These are phyloP conservation scores for Plasmopara viticola DNA, from an alignment of 352 stramenopile species.

Conservation along the genomic window DNA sequence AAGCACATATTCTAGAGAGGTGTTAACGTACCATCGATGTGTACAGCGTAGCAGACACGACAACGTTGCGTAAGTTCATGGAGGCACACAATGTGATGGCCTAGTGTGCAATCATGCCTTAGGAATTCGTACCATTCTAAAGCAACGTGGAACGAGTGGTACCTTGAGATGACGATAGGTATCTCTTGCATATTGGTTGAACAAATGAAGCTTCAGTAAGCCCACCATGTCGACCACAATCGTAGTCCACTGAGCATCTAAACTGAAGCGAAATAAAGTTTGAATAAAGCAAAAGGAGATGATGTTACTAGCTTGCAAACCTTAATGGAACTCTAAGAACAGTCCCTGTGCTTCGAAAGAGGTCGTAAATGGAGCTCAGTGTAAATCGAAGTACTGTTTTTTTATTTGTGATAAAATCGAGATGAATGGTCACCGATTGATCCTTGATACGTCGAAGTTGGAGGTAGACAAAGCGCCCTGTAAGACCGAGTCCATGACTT, in stretches of 20 bases:
- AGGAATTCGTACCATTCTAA: not conserved
- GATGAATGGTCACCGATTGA: slow-evolving; percentile 49
- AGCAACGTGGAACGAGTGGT: not conserved
- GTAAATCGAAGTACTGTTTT: slow-evolving; percentile 61
- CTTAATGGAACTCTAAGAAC: slow-evolving; percentile 55
- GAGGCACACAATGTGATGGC: slow-evolving; percentile 55
- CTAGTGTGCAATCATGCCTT: slow-evolving; percentile 13
- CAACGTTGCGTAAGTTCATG: slow-evolving; percentile 63
- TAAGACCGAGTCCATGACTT: slow-evolving; percentile 53
- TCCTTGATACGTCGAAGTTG: slow-evolving; percentile 39
- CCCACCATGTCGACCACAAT: slow-evolving; percentile 56
- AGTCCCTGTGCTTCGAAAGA: slow-evolving; percentile 45
- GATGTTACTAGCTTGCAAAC: slow-evolving; percentile 7
- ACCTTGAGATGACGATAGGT: slow-evolving; percentile 61
- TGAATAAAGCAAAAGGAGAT: not conserved
- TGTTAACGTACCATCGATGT: slow-evolving; percentile 26
- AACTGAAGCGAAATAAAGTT: slow-evolving; percentile 13
- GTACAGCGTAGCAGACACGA: slow-evolving; percentile 48
- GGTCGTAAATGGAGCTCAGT: slow-evolving; percentile 62
- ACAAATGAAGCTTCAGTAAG: slow-evolving; percentile 59
- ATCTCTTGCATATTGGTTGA: slow-evolving; percentile 63
- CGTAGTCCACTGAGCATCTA: slow-evolving; percentile 49
- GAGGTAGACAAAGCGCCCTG: slow-evolving; percentile 63
- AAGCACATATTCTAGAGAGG: not conserved
- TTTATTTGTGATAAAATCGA: slow-evolving; percentile 65